Conservation (phyloP, 1,284 basidiomycete species). For the Ceratobasidium papillatum region DNA sequence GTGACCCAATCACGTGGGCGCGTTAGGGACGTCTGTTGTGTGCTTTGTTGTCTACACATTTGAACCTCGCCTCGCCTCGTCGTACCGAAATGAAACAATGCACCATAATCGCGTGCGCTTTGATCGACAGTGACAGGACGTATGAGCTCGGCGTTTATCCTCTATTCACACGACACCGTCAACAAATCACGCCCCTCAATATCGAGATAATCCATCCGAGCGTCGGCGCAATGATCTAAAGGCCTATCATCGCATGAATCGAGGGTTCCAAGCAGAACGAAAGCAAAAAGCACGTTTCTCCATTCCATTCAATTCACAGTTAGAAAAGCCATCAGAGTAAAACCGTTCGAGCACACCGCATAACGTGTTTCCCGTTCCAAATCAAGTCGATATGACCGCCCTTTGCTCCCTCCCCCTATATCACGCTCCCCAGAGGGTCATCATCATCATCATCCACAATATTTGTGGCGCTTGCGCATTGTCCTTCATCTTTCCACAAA, state of each 20-base stretch:
- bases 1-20: conserved; percentile 5
- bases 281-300: neutral
- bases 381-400: neutral
- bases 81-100: conserved; percentile 14
- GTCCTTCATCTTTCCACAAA: neutral
- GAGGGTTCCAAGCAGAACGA: neutral
- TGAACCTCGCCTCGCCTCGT: neutral
- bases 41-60: neutral
- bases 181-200: conserved; percentile 17
- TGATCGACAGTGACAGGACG: neutral
- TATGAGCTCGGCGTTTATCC: no score
- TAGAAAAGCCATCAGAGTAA: neutral
- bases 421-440: neutral
- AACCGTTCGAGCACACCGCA: neutral
- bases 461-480: conserved; percentile 7
- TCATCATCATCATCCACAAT: neutral
- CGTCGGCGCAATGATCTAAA: conserved; percentile 9
- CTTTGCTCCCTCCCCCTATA: neutral
- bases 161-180: neutral
- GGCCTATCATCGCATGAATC: conserved; percentile 11
- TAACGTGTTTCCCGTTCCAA: conserved; percentile 11
- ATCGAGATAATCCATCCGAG: conserved; percentile 3
- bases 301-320: neutral
- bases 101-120: neutral
- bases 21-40: neutral